Base-by-base conservation (phyloP, 1,284 basidiomycete genomes). In the Chondrostereum purpureum region DNA sequence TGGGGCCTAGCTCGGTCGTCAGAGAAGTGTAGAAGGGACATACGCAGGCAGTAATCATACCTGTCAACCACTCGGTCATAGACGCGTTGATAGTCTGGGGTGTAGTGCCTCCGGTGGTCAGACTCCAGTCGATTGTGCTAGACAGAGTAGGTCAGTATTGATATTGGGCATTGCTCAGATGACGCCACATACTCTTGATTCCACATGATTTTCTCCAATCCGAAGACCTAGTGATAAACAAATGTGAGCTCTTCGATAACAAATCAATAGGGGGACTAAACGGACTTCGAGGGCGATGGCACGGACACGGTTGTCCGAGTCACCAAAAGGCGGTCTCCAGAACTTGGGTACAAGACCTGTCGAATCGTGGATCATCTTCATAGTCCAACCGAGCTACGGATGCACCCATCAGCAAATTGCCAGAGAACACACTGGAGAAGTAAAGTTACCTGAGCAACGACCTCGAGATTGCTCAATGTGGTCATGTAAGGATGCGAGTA, bases 271-370 rank as follows among this genome's bases (percentile, higher is more conserved):
- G n/a, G n/a, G n/a, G n/a, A n/a, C n/a, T n/a, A n/a, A n/a, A n/a
- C n/a, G n/a, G 44, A 66, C 68, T 58, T 83, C 76, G 57, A 72
- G 69, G 8, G 88, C 88, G 53, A 91, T 84, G 5, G 87, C 78
- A 18, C 73, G 67, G 23, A 90, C 83, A 35, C 88, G 75, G 57
- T 70, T 72, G 57, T 92, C 89, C 18, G 73, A 72, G 58, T 91
- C 88, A 38, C 88, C 87, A 56, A 78, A 88, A 14, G 88, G 84
- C 1, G 88, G 88, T 20, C 88, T 69, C 85, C 83, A 89, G 66
- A 74, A 87, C 46, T 71, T 72, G 12, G 87, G 80, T 4, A 88
- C 56, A 4, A 86, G 86, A 45, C 82, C 85, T 5, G 87, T 88
- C 2, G 82, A 81, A 58, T 92, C 83, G 57, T 84, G 78, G 53